Evolutionary conservation across 257 asterid genomes (phyloP).

Genomic region (Lavandula angustifolia): DNA sequence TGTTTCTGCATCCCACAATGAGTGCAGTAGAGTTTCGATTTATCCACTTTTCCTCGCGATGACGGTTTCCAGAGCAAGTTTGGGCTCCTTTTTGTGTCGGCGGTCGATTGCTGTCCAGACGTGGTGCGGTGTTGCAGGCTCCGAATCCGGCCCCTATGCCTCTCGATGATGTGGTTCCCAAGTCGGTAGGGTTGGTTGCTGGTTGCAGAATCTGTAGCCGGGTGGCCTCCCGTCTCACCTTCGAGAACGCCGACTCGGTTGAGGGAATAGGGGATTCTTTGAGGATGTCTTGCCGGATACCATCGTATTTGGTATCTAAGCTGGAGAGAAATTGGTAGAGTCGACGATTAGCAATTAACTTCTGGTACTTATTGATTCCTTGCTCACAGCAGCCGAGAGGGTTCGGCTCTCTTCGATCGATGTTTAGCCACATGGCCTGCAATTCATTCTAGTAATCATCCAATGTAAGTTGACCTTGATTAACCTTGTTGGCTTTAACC

Average conservation of each 20-base stretch:
- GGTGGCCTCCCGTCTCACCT: too few species aligned
- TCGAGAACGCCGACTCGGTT: too few species aligned
- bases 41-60: neutral
- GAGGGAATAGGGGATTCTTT: too few species aligned
- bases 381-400: neutral
- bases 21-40: neutral
- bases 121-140: neutral
- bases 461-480: neutral
- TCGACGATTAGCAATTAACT: neutral
- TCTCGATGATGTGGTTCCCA: too few species aligned
- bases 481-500: neutral
- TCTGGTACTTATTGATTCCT: neutral
- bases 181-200: too few species aligned
- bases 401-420: neutral
- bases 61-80: neutral
- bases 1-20: neutral
- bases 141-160: neutral
- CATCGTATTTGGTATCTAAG: neutral
- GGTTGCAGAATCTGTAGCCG: too few species aligned
- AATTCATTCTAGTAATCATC: neutral
- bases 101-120: neutral
- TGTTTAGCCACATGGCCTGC: neutral
- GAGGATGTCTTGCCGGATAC: too few species aligned
- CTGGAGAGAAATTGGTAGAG: neutral
- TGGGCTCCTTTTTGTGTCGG: neutral